Conservation (phyloP, 768 basidiomycete species). For the Tricholoma matsutake region DNA sequence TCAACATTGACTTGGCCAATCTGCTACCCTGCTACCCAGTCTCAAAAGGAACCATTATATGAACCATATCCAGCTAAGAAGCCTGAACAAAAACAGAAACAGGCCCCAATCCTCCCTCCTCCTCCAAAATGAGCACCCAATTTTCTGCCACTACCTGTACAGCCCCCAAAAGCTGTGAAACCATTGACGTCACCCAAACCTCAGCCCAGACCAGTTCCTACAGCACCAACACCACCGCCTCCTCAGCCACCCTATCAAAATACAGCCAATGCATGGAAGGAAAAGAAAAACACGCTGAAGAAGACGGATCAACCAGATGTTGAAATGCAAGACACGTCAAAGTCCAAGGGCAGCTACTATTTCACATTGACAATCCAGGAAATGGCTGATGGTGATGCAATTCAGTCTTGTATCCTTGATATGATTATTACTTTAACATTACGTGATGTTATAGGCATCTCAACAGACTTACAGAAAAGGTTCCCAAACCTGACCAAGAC, state of each 20-base stretch:
- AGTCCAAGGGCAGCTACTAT: background rate
- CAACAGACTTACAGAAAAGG: too few species aligned
- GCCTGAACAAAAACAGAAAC: background rate
- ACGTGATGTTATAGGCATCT: too few species aligned
- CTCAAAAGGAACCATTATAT: background rate
- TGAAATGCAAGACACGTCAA: too few species aligned
- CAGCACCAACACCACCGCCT: too few species aligned
- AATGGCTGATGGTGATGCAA: too few species aligned
- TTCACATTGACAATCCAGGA: too few species aligned
- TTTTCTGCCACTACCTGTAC: background rate
- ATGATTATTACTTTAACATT: too few species aligned
- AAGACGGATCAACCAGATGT: background rate
- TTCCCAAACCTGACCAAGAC: too few species aligned
- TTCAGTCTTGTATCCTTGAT: too few species aligned
- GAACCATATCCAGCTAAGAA: background rate
- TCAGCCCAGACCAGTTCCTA: too few species aligned
- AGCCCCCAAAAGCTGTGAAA: background rate
- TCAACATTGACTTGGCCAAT: background rate
- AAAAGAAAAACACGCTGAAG: background rate
- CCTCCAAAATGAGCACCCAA: background rate
- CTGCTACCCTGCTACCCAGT: background rate
- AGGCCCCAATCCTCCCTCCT: background rate
- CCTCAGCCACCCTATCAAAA: background rate
- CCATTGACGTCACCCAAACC: background rate
- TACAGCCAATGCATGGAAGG: background rate